Evolutionary conservation across 2,329 filamentous ascomycete species (phyloP).

Genomic region (Arachnopeziza araneosa): DNA sequence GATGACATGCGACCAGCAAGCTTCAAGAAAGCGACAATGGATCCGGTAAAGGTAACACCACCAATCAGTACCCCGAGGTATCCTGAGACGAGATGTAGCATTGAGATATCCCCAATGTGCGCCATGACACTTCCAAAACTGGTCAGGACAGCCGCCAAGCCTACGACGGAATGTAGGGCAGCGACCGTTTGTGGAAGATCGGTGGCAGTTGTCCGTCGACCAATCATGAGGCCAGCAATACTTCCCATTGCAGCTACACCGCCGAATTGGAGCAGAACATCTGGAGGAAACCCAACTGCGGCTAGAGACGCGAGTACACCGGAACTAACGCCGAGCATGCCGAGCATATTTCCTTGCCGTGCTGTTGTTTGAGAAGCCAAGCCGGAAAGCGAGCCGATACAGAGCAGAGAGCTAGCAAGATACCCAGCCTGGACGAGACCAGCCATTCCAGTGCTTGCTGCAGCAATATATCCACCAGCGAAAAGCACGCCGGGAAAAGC

Average conservation of each 20-base stretch:
- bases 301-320: constrained; percentile 78
- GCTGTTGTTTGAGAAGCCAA: constrained; percentile 79
- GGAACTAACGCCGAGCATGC: constrained; percentile 77
- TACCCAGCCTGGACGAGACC: constrained; percentile 86
- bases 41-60: constrained; percentile 86
- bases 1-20: constrained; percentile 79
- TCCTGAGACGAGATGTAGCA: constrained; percentile 76
- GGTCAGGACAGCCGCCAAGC: constrained; percentile 80
- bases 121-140: constrained; percentile 83
- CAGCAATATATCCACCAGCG: constrained; percentile 73
- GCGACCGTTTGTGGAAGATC: constrained; percentile 86
- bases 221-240: constrained; percentile 65
- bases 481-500: constrained; percentile 72
- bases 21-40: constrained; percentile 84
- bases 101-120: constrained; percentile 63
- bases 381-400: constrained; percentile 77
- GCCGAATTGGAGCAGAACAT: constrained; percentile 76
- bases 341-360: constrained; percentile 77
- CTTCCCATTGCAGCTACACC: constrained; percentile 67
- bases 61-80: constrained; percentile 83
- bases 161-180: constrained; percentile 83
- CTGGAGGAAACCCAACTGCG: constrained; percentile 73
- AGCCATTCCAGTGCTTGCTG: constrained; percentile 74
- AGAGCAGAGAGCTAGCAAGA: constrained; percentile 76
- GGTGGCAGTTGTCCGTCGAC: constrained; percentile 80